Evolutionary conservation across 2,329 filamentous ascomycete genomes (phyloP).

Genomic region (Colletotrichum liriopes): DNA sequence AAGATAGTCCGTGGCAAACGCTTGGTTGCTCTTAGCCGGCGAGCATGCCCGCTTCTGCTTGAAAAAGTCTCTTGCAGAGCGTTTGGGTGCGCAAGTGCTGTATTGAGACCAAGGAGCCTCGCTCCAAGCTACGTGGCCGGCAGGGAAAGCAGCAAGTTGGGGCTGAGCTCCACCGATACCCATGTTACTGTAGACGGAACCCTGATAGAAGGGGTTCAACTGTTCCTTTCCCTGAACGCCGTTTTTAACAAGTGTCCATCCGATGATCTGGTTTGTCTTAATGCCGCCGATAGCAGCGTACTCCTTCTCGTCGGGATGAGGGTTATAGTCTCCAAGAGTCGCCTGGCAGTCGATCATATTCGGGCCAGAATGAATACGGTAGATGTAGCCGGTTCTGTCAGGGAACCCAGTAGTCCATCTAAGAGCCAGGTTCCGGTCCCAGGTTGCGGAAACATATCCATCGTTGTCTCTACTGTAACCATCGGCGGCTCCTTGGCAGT

Average conservation of each 20-base stretch:
- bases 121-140: not conserved
- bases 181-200: constrained; percentile 9
- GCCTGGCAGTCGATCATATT: constrained; percentile 28
- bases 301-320: not conserved
- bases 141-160: constrained; percentile 11
- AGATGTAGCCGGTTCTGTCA: constrained; percentile 3
- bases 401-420: not conserved
- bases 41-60: not conserved
- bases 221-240: constrained; percentile 1
- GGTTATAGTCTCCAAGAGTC: constrained; percentile 16
- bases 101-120: not conserved
- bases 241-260: constrained; percentile 4
- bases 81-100: not conserved
- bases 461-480: not conserved
- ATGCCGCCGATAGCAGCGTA: constrained; percentile 18
- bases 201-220: not conserved
- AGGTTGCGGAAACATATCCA: not conserved
- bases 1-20: not conserved
- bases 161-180: constrained; percentile 4
- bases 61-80: not conserved
- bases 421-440: not conserved
- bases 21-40: constrained; percentile 1
- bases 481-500: not conserved
- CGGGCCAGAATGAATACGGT: constrained; percentile 19
- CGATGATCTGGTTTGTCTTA: constrained; percentile 20